Conservation (phyloP, 306 rosid species). For the Ceratonia siliqua region DNA sequence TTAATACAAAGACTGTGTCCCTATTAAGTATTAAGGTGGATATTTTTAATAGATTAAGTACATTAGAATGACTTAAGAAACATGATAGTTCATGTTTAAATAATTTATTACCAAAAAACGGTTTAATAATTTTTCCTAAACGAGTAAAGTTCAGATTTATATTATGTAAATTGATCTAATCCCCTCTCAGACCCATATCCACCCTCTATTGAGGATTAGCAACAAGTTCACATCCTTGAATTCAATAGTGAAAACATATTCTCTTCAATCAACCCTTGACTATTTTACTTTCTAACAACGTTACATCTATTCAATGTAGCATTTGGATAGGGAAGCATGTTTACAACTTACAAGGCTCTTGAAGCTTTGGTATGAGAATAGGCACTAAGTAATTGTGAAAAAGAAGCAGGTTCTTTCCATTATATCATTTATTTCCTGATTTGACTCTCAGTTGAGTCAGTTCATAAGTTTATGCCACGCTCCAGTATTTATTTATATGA, state of each 20-base stretch:
- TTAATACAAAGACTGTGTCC: background rate
- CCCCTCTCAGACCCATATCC: background rate
- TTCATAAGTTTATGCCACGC: background rate
- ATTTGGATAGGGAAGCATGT: background rate
- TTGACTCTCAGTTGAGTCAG: background rate
- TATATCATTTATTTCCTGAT: background rate
- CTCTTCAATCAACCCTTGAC: background rate
- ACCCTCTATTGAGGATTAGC: background rate
- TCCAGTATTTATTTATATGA: background rate
- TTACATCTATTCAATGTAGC: background rate
- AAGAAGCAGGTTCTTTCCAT: constrained; percentile 9
- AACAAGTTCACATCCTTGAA: background rate
- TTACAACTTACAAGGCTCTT: constrained; percentile 5
- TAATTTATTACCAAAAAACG: background rate
- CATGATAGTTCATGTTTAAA: background rate
- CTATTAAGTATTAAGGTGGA: background rate
- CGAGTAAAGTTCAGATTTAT: background rate
- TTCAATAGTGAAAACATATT: background rate
- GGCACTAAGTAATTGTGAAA: background rate
- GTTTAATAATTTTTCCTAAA: background rate
- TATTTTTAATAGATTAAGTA: constrained; percentile 6
- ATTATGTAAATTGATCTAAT: background rate
- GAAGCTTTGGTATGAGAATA: background rate
- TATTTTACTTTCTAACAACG: background rate
- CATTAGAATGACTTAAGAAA: background rate